These are phyloP conservation scores for Candida pseudoglaebosa DNA, from an alignment of 805 yeast species.

Conservation along the genomic window DNA sequence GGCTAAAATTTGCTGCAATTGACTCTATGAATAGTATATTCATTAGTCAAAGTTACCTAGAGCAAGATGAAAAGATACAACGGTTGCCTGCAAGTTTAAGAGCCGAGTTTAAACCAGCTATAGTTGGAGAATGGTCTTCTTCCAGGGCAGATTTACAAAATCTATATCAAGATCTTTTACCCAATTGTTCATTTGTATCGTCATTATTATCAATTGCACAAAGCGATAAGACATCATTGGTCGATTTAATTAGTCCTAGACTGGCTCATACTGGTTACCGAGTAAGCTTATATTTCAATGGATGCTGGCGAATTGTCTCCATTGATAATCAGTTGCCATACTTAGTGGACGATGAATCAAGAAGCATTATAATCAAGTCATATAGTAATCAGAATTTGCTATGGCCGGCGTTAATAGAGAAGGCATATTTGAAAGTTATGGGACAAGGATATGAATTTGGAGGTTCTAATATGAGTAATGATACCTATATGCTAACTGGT, in stretches of 20 bases:
- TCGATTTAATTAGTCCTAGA: conserved; percentile 21
- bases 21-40: conserved; percentile 8
- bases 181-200: conserved; percentile 76
- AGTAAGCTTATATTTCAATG: conserved; percentile 49
- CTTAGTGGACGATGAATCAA: conserved; percentile 12
- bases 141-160: conserved; percentile 16
- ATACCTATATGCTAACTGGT: conserved; percentile 60
- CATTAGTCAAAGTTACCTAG: background rate
- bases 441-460: conserved; percentile 55
- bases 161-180: conserved; percentile 47
- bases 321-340: conserved; percentile 48
- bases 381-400: conserved; percentile 24
- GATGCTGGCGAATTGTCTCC: conserved; percentile 43
- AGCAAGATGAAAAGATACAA: conserved; percentile 6
- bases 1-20: conserved; percentile 14
- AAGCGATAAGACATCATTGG: conserved; percentile 16
- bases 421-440: conserved; percentile 62
- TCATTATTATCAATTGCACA: conserved; percentile 51
- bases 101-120: conserved; percentile 7
- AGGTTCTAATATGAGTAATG: conserved; percentile 78
- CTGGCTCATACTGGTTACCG: conserved; percentile 27
- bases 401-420: conserved; percentile 77
- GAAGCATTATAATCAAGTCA: conserved; percentile 36
- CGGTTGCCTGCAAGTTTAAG: conserved; percentile 12
- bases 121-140: conserved; percentile 44